A percentile compares a stretch with the other conserved stretches of the same genome.
phyloP scores from a whole-genome alignment of 148 eudicot species.

The Amaranthus hypochondriacus region DNA sequence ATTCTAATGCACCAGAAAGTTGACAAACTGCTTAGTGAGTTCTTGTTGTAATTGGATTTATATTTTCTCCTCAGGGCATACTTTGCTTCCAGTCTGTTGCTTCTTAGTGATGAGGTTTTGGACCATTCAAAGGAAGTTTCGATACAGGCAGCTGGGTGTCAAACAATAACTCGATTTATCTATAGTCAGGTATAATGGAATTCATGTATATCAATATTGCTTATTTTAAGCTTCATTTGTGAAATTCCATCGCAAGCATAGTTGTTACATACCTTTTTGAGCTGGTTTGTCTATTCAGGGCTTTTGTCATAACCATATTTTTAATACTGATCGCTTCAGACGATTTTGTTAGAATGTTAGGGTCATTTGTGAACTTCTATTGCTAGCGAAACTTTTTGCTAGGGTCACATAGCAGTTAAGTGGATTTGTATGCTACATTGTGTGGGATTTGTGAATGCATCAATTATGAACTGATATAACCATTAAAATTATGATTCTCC shows the following conservation, averaged over 20 bases:
- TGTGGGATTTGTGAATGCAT: no score
- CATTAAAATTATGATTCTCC: no score
- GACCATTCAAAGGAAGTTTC: conserved; percentile 57
- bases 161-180: conserved; percentile 62
- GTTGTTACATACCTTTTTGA: background rate
- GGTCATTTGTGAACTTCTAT: no score
- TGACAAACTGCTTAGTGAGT: background rate
- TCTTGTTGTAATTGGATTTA: conserved; percentile 6
- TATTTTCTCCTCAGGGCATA: conserved; percentile 51
- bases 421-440: no score
- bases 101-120: conserved; percentile 62
- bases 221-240: background rate
- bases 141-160: conserved; percentile 61
- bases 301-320: background rate
- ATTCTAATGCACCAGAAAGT: background rate
- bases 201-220: background rate
- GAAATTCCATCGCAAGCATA: background rate
- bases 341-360: no score
- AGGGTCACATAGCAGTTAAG: no score
- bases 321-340: background rate
- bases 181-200: conserved; percentile 60
- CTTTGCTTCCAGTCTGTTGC: conserved; percentile 69
- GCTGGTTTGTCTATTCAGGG: background rate
- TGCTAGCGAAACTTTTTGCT: no score
- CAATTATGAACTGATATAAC: no score